Conservation (phyloP, 805 yeast species). For the Candida saitoana region DNA sequence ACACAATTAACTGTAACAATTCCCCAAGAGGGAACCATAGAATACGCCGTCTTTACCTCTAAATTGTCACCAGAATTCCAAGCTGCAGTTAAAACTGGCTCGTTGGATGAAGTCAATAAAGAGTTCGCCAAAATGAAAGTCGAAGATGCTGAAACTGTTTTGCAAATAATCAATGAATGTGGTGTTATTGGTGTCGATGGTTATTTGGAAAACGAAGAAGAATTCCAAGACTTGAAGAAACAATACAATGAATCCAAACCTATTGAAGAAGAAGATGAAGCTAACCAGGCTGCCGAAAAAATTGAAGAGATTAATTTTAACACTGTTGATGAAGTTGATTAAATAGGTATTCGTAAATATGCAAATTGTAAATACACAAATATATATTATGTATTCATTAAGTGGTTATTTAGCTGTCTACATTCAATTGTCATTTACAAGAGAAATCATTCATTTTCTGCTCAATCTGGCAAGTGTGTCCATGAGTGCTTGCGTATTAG, state of each 20-base stretch:
- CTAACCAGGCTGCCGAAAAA: constrained; percentile 10
- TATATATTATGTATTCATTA: constrained; percentile 1
- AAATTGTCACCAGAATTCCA: constrained; percentile 61
- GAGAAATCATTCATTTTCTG: constrained; percentile 17
- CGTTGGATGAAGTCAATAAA: constrained; percentile 74
- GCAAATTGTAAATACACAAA: neutral
- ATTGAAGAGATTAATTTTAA: constrained; percentile 7
- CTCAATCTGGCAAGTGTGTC: constrained; percentile 36
- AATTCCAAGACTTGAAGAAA: constrained; percentile 52
- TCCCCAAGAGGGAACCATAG: constrained; percentile 56
- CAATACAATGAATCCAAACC: constrained; percentile 36
- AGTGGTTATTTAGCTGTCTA: too few species aligned
- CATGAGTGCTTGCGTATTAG: constrained; percentile 25
- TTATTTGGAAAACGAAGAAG: constrained; percentile 65
- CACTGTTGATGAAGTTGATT: constrained; percentile 23
- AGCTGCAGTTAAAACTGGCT: constrained; percentile 66
- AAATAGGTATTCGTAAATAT: neutral
- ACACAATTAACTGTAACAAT: constrained; percentile 67
- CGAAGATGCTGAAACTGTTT: constrained; percentile 73
- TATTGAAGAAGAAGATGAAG: constrained; percentile 6
- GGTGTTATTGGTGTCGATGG: constrained; percentile 83
- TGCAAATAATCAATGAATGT: constrained; percentile 72
- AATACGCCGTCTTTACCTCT: constrained; percentile 52
- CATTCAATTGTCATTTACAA: neutral
- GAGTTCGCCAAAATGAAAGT: constrained; percentile 72